These are phyloP conservation scores for Candida verbasci DNA, from an alignment of 805 yeast genomes.

Conservation along the genomic window DNA sequence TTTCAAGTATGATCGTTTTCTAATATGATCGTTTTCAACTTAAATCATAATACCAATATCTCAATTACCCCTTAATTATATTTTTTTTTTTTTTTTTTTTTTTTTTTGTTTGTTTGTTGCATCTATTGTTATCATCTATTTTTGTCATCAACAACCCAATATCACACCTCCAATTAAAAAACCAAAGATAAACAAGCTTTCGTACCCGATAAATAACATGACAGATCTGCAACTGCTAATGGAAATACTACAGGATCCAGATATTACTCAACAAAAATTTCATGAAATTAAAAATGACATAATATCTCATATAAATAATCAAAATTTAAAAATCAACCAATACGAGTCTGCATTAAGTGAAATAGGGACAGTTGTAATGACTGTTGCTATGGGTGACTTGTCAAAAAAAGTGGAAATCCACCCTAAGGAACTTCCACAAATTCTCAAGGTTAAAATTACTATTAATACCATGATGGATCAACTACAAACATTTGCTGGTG, in stretches of 20 bases:
- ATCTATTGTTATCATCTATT: neutral
- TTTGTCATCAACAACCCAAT: conserved; percentile 2
- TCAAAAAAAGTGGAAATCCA: conserved; percentile 76
- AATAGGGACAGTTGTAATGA: conserved; percentile 80
- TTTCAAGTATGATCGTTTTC: no score
- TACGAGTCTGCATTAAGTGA: conserved; percentile 52
- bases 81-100: neutral
- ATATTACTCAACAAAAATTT: conserved; percentile 22
- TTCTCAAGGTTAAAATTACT: conserved; percentile 71
- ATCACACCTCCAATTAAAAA: conserved; percentile 8
- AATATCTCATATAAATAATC: conserved; percentile 23
- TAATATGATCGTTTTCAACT: no score
- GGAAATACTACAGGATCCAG: conserved; percentile 37
- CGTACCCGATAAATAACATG: neutral
- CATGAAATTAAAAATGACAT: conserved; percentile 28
- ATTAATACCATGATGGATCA: conserved; percentile 90
- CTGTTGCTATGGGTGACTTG: conserved; percentile 86
- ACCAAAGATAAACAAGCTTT: conserved; percentile 2
- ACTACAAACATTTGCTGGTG: conserved; percentile 72
- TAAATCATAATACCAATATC: no score
- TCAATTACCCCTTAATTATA: no score
- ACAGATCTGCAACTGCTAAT: conserved; percentile 14
- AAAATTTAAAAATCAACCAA: conserved; percentile 23
- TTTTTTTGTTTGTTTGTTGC: neutral
- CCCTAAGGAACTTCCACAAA: conserved; percentile 74